Percentiles rank a stretch among this genome's conserved stretches.
Evolutionary conservation across 805 yeast species (phyloP).

Genomic region (Hanseniaspora pseudoguilliermondii): DNA sequence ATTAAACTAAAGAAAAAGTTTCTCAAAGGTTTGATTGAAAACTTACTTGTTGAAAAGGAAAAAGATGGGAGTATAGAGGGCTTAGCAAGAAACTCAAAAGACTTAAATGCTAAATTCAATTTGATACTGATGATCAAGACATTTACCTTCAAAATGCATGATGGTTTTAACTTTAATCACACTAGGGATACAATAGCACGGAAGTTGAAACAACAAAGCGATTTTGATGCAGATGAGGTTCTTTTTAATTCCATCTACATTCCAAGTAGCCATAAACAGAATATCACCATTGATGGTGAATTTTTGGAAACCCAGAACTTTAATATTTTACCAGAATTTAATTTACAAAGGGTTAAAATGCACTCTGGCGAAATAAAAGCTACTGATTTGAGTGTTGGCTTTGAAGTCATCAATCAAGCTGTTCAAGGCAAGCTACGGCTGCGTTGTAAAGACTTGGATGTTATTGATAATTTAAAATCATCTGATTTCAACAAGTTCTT

Average conservation of each 20-base stretch:
- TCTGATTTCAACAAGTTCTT: constrained; percentile 86
- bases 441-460: constrained; percentile 41
- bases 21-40: constrained; percentile 7
- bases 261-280: constrained; percentile 27
- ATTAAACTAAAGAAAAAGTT: constrained; percentile 3
- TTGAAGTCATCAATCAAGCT: constrained; percentile 31
- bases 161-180: constrained; percentile 86
- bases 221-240: constrained; percentile 15
- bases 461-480: constrained; percentile 66
- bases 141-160: constrained; percentile 43
- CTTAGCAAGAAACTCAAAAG: no score
- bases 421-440: constrained; percentile 38
- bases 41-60: neutral
- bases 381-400: constrained; percentile 38
- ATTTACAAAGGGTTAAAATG: neutral
- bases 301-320: neutral
- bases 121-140: neutral
- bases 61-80: no score
- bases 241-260: constrained; percentile 73
- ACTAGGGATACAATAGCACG: constrained; percentile 55
- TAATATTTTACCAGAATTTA: neutral
- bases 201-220: constrained; percentile 41
- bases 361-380: constrained; percentile 18
- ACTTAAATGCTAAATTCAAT: neutral
- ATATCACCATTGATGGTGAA: neutral